phyloP scores from a whole-genome alignment of 768 basidiomycete species.

The Tulasnella sp. region DNA sequence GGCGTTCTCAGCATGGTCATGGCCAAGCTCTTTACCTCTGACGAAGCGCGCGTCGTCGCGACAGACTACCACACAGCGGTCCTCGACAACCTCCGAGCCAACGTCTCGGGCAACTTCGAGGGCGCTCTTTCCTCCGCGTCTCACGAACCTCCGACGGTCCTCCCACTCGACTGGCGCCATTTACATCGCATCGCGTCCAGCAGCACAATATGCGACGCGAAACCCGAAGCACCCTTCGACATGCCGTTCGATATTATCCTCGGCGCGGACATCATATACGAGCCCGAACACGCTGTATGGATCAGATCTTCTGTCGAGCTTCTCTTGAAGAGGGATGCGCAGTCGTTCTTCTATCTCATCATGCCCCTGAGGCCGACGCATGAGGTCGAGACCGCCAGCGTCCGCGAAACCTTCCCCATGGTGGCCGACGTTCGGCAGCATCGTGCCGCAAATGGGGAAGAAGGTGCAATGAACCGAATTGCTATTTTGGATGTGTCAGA shows the following conservation, averaged over 20 bases:
- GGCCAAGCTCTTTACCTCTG: constrained; percentile 46
- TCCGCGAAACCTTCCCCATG: constrained; percentile 53
- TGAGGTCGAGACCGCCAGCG: constrained; percentile 51
- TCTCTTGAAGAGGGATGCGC: constrained; percentile 41
- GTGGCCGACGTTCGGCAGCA: constrained; percentile 19
- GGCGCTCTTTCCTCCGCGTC: constrained; percentile 24
- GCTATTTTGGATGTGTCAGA: constrained; percentile 50
- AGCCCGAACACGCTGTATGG: constrained; percentile 64
- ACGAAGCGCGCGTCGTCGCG: constrained; percentile 48
- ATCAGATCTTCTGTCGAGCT: constrained; percentile 59
- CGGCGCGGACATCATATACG: constrained; percentile 77
- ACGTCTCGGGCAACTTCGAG: constrained; percentile 55
- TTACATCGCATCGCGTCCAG: constrained; percentile 1
- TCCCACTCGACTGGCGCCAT: constrained; percentile 61
- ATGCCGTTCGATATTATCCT: constrained; percentile 63
- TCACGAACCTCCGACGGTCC: constrained; percentile 43
- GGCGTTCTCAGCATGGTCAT: constrained; percentile 73
- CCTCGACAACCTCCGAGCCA: constrained; percentile 59
- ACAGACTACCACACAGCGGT: constrained; percentile 80
- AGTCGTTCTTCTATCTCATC: constrained; percentile 59
- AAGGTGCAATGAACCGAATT: constrained; percentile 38
- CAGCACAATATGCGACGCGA: constrained; percentile 36
- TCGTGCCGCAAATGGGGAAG: not conserved
- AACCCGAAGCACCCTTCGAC: constrained; percentile 38
- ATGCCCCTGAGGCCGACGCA: constrained; percentile 61